Evolutionary conservation across 768 basidiomycete species (phyloP), one percentile per base, ranked within the genome.

Genomic region (Mycena galericulata): DNA sequence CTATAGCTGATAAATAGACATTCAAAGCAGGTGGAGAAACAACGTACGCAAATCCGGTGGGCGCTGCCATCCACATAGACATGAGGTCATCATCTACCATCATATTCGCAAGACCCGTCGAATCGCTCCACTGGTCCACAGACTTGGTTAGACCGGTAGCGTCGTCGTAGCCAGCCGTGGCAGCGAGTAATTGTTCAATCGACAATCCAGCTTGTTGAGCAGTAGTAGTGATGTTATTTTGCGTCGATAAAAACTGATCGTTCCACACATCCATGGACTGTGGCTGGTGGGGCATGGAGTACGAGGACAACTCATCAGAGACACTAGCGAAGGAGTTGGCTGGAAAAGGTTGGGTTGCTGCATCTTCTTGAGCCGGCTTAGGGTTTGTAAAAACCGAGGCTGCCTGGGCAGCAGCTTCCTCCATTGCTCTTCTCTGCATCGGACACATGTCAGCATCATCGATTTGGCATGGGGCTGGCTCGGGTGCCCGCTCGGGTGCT

Each of bases 381-480:
- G 47, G 9, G 6, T 32, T 18, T 3, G 62, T 49, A 29, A 70
- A 70, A 5, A 70, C 30, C 1, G 69, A 70, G 2, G 29, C 24
- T 32, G 22, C 40, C 2, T 11, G 2, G 26, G 34, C 58, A 14
- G 32, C 43, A 18, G 38, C 51, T 56, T 67, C 61, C 30, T 54
- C 65, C 9, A 34, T 2, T 7, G 27, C 26, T 27, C 56, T 38
- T 20, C 53, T 20, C 32, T 41, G 43, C 2, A 32, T 53, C 4
- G 70, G 67, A 30, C 70, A 72, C 70, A 72, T 72, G 46, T 68
- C 63, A 7, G 55, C 63, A n/a, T n/a, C n/a, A n/a, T n/a, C n/a
- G n/a, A n/a, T n/a, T n/a, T n/a, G 24, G 29, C 14, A 54, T 61
- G 30, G 9, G 45, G 12, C 4, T 55, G 38, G 17, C 15, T 11